Evolutionary conservation across 1,284 basidiomycete species (phyloP), one percentile per base, ranked within the genome.

Genomic region (Ceratobasidium sp.): DNA sequence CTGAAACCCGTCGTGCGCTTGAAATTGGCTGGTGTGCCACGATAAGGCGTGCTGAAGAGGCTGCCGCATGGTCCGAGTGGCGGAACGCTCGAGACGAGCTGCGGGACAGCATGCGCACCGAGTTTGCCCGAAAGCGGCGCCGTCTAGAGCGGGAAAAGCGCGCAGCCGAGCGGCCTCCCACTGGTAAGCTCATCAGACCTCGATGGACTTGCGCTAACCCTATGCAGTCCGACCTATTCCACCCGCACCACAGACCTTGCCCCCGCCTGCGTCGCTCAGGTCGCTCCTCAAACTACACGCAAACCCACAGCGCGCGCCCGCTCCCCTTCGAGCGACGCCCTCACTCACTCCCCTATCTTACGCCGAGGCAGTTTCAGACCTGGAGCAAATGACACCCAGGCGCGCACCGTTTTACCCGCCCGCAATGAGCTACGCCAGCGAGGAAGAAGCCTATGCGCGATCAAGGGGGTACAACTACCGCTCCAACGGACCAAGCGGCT

Each of bases 71-170:
- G 90, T 85, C 85, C 73, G 89, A 87, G 84, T 91, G 89, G 89
- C 86, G 87, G 83, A 89, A 86, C 70, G 81, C 86, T 20, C 82
- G 87, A 65, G 88, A 90, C 73, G 87, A 89, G 53, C 79, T 94
- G n/a, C 89, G 94, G 73, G 88, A 85, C 0, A 86, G 88, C 17
- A 90, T 94, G 88, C 87, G 94, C 62, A 86, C 92, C 0, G 92
- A 94, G 73, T 86, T 88, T 15, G 93, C 91, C 73, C 82, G 91
- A 70, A 94, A 94, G 77, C 83, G 91, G 58, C 82, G 94, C 43
- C 84, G 85, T 62, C 77, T 96, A 31, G 93, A 96, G 76, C 83
- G 93, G 69, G 93, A 95, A 69, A 85, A 92, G 72, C 83, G 92
- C 20, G 32, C 62, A 15, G 62, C 62, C 6, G 62, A 65, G 50